Evolutionary conservation across 2,329 filamentous ascomycete species (phyloP).

Genomic region (Juglanconis oblonga): DNA sequence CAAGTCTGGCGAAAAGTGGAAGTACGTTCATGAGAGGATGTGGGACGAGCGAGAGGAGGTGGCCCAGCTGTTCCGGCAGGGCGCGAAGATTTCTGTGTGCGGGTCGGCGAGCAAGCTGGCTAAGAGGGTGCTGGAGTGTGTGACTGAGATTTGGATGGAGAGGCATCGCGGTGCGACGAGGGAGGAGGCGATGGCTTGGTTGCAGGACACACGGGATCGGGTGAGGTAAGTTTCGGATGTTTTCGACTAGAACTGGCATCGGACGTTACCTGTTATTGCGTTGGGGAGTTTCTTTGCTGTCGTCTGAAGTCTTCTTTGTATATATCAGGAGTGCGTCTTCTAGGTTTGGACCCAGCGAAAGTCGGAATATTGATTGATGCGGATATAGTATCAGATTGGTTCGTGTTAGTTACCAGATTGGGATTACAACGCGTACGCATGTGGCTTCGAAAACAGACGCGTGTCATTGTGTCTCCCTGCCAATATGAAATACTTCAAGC

Average conservation of each 20-base stretch:
- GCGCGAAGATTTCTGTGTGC: slow-evolving; percentile 18
- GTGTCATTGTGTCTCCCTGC: too few relatives aligned
- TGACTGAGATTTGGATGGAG: slow-evolving; percentile 18
- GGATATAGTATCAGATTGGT: too few relatives aligned
- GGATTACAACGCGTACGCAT: too few relatives aligned
- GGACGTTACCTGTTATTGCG: too few relatives aligned
- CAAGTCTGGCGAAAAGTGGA: neutral
- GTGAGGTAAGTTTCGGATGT: slow-evolving; percentile 18
- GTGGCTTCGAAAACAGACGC: too few relatives aligned
- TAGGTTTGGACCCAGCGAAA: too few relatives aligned
- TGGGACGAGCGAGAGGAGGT: slow-evolving; percentile 19
- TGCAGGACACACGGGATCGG: slow-evolving; percentile 20
- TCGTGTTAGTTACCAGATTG: too few relatives aligned
- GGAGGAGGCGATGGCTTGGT: slow-evolving; percentile 19
- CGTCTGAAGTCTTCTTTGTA: too few relatives aligned
- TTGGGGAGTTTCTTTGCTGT: too few relatives aligned
- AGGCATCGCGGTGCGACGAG: slow-evolving; percentile 14
- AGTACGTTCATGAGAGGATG: slow-evolving; percentile 18
- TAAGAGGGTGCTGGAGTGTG: slow-evolving; percentile 14
- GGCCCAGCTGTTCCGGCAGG: slow-evolving; percentile 12
- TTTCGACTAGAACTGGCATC: slow-evolving; percentile 12
- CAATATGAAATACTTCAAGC: too few relatives aligned
- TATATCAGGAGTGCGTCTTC: too few relatives aligned
- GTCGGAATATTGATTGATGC: too few relatives aligned
- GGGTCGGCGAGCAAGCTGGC: slow-evolving; percentile 19